Evolutionary conservation across 2,329 filamentous ascomycete species (phyloP).

Genomic region (Microthyrium microscopicum): DNA sequence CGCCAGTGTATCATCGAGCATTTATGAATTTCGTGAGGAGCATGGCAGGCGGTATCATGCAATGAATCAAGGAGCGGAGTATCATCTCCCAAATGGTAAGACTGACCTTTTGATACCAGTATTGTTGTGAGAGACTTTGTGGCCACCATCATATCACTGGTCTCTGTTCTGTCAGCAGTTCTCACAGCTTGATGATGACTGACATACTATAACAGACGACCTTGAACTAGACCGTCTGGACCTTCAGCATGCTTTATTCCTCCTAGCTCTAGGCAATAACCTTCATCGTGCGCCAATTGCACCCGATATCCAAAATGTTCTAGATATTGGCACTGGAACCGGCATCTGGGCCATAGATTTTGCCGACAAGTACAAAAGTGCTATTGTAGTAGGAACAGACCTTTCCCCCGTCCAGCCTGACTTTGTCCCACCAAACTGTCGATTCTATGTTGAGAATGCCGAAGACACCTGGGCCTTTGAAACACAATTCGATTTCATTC

Average conservation of each 20-base stretch:
- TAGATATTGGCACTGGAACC: conserved; percentile 27
- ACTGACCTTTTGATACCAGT: no score
- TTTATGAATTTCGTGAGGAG: conserved; percentile 5
- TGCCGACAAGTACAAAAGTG: conserved; percentile 22
- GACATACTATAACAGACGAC: no score
- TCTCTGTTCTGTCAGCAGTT: no score
- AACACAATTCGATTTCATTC: conserved; percentile 26
- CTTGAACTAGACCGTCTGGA: conserved; percentile 20
- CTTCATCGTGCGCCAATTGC: conserved; percentile 13
- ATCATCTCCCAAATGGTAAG: conserved; percentile 6
- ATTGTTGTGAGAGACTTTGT: no score
- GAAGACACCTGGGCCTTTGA: conserved; percentile 26
- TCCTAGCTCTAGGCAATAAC: conserved; percentile 14
- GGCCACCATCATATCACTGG: no score
- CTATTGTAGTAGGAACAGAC: conserved; percentile 21
- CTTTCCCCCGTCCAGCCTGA: conserved; percentile 23
- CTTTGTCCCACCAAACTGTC: conserved; percentile 26
- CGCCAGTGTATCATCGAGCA: conserved; percentile 7
- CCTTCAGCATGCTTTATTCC: conserved; percentile 13
- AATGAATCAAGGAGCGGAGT: neutral
- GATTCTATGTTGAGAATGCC: conserved; percentile 30
- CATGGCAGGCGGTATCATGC: conserved; percentile 4
- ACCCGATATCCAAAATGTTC: conserved; percentile 15
- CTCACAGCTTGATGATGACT: no score
- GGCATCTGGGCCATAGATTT: conserved; percentile 27